Evolutionary conservation across 305 asterid species (phyloP), one percentile per base, ranked within the genome.

Genomic region (Fraxinus nigra): DNA sequence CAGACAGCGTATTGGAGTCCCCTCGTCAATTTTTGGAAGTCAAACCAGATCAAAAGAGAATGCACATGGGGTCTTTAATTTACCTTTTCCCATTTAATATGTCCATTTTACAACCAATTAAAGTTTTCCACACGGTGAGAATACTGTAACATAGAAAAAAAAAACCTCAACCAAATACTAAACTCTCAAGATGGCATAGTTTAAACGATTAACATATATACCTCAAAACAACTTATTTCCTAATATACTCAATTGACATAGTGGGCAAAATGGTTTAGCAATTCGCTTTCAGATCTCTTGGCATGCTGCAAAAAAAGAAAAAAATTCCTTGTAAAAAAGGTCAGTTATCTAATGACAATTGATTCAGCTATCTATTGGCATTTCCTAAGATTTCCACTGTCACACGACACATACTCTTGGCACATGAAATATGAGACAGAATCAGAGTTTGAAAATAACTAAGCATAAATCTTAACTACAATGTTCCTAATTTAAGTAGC

Each of bases 231-330:
- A 37, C 30, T 56, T 61, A 37, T 30, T 75, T 30, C 65, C 63
- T 28, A 75, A 75, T 18, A 18, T 65, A 75, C 28, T 48, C 69
- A 73, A 78, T 14, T 22, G 20, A 26, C 30, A 78, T 28, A 61
- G 79, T 78, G 75, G 69, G 40, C 32, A 79, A 65, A 34, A 76
- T 40, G 63, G 13, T 74, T 77, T 22, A 35, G 48, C 37, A 74
- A 40, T 11, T 70, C 79, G 37, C 34, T 7, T 35, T 79, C 32
- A 14, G 75, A 59, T n/a, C 77, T 56, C 76, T 51, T 51, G 63
- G 24, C 69, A 59, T 59, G 69, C 69, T 59, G 69, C 69, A 59
- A 20, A 59, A 59, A 16, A 16, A 28, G 32, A 33, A 9, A 26
- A 11, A 43, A 28, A 67, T 28, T 11, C 74, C 18, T 26, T 28